Evolutionary conservation across 371 early-diverging fungal genomes (phyloP).

Genomic region (Actinomortierella ambigua): DNA sequence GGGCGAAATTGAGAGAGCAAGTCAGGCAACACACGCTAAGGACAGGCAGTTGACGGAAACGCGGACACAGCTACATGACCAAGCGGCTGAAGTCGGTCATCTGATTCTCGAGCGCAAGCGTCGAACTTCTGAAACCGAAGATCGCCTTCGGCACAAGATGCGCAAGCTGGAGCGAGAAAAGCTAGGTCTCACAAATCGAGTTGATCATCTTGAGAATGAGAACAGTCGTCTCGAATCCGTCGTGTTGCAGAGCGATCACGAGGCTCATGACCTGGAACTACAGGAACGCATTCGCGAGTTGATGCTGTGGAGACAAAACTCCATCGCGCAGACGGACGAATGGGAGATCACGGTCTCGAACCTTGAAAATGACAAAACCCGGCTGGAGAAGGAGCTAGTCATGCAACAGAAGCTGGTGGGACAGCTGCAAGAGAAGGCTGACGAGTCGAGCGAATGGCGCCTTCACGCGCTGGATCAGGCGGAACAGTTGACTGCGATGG

Average conservation of each 20-base stretch:
- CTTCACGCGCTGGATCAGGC: slow-evolving; percentile 14
- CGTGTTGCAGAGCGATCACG: slow-evolving; percentile 17
- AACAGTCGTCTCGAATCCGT: slow-evolving; percentile 17
- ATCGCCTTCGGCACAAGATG: slow-evolving; percentile 8
- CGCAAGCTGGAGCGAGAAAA: slow-evolving; percentile 38
- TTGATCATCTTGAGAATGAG: slow-evolving; percentile 18
- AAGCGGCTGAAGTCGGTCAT: slow-evolving; percentile 15
- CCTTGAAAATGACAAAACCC: slow-evolving; percentile 13
- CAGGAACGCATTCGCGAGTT: slow-evolving; percentile 21
- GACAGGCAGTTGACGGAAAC: slow-evolving; percentile 11
- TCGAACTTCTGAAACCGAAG: slow-evolving; percentile 19
- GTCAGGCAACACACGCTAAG: slow-evolving; percentile 5
- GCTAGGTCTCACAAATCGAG: slow-evolving; percentile 46
- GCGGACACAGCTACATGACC: slow-evolving; percentile 4
- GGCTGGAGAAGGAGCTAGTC: slow-evolving; percentile 1
- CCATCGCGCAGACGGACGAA: slow-evolving; percentile 21
- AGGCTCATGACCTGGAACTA: slow-evolving; percentile 8
- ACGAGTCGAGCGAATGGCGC: slow-evolving; percentile 6
- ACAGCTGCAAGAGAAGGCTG: slow-evolving; percentile 1
- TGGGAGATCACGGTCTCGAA: slow-evolving; percentile 23
- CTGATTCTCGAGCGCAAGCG: slow-evolving; percentile 20
- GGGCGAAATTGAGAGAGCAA: slow-evolving; percentile 7
- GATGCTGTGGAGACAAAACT: slow-evolving; percentile 20
- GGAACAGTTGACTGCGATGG: slow-evolving; percentile 12
- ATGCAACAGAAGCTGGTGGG: slow-evolving; percentile 6